Base-by-base conservation (phyloP, 257 asterid species). In the Leptodermis oblonga region DNA sequence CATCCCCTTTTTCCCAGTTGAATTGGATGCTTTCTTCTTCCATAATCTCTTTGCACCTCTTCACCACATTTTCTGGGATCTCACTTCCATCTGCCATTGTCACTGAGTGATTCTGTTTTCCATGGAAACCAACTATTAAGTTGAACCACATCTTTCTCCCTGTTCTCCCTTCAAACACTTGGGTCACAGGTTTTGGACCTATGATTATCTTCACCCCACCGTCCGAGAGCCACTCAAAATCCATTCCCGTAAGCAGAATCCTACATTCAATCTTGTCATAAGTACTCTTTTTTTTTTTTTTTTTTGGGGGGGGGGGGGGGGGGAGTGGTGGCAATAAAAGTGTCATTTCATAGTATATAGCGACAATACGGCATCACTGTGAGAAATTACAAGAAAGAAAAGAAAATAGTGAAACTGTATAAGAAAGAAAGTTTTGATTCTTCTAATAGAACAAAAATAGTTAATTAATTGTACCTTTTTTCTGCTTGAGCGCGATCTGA, bases 21-120 rank as follows among this genome's bases (percentile, higher is more conserved):
- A 88, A 90, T 34, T 90, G 94, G 33, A 90, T 88, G 78, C 97
- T 90, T 70, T 90, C 97, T 67, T 90, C 97, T 68, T 88, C 97
- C 62, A 90, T 90, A 11, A 90, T 90, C 79, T 90, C 89, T 51
- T 46, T 94, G 72, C 94, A 83, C 69, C 92, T 83, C 80, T 84
- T 86, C 68, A 86, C 96, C 0, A 86, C 59, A 15, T 82, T 1
- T 20, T 31, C 54, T 0, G 90, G 89, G 65, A 90, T 85, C 70
- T 88, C 89, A 2, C 83, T 76, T 37, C 97, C 97, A 65, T 88
- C 97, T 0, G 90, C 91, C 92, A 86, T 82, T 0, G 79, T 75
- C 12, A 93, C 86, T 0, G 95, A 86, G 82, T 92, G 85, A 54
- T 79, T 76, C 63, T 88, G 92, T 82, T 88, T 88, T 1, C 97